Base-by-base conservation (phyloP, 2,329 filamentous ascomycete genomes). In the Trichocomaceae sp. region DNA sequence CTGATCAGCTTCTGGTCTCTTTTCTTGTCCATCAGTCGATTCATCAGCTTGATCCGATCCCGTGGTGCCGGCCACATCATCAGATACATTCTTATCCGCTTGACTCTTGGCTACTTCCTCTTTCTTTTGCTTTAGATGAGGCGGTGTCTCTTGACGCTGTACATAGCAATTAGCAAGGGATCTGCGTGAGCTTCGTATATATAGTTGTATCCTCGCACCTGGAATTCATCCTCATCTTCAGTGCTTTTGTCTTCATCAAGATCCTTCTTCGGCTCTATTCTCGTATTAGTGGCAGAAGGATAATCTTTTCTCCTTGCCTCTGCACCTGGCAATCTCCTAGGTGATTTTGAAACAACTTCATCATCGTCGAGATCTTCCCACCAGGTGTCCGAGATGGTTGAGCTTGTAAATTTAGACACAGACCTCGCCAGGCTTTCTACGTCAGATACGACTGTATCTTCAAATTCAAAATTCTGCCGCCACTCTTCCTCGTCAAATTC, bases 401-500 rank as follows among this genome's bases (percentile, higher is more conserved):
- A 2, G 8, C n/a, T 10, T n/a, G 33, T 35, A 35, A 41, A 22
- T 33, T 22, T 31, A 47, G 51, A 49, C n/a, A 47, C 39, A 10
- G 39, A 45, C 37, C 55, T 47, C 8, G 31, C 15, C 45, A 66
- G 23, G 3, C 57, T 57, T 15, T 57, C 55, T 42, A 59, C 61
- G 46, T 60, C 37, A 29, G 10, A 47, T 42, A 41, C 7, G 6
- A 53, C 19, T 6, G 22, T 39, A 17, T 60, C 58, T 7, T 57
- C 57, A 17, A 54, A 53, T 9, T 51, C 57, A 31, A 63, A 59
- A 45, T 70, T 64, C 23, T 60, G 59, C 7, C 66, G 63, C 78
- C 80, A 83, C 2, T 60, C 57, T 19, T 68, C 60, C 59, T 78
- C 72, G 56, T 82, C 72, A 58, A 85, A 85, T 9, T 69, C 67